Percentiles rank a stretch among this genome's conserved stretches.
Evolutionary conservation across 768 basidiomycete species (phyloP).

Genomic region (Kwoniella mangroviensis): DNA sequence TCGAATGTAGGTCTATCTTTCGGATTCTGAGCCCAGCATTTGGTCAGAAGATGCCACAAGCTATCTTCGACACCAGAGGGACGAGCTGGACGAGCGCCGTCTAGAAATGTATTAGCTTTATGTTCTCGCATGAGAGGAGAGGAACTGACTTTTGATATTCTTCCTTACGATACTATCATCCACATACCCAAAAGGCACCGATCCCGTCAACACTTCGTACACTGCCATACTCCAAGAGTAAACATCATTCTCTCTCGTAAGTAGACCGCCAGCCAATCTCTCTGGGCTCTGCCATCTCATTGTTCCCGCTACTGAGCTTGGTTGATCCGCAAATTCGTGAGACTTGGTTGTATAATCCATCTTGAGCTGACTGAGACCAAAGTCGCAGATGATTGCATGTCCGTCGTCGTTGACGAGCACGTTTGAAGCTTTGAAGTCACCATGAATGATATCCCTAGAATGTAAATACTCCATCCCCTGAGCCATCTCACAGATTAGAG

Average conservation of each 20-base stretch:
- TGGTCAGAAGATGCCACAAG: slow-evolving; percentile 31
- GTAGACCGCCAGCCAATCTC: slow-evolving; percentile 63
- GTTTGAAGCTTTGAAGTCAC: slow-evolving; percentile 80
- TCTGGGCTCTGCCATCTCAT: slow-evolving; percentile 76
- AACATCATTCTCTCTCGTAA: slow-evolving; percentile 68
- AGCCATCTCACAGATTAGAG: slow-evolving; percentile 71
- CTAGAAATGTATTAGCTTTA: background rate
- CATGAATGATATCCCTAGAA: slow-evolving; percentile 70
- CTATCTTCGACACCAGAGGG: slow-evolving; percentile 21
- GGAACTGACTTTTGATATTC: slow-evolving; percentile 55
- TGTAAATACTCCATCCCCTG: slow-evolving; percentile 84
- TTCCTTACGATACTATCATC: slow-evolving; percentile 60
- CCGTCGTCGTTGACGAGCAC: slow-evolving; percentile 72
- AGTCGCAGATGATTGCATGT: slow-evolving; percentile 77
- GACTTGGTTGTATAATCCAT: slow-evolving; percentile 67
- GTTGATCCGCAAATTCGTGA: slow-evolving; percentile 60
- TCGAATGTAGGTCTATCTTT: slow-evolving; percentile 35
- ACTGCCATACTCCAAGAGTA: slow-evolving; percentile 72
- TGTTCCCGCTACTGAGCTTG: slow-evolving; percentile 63
- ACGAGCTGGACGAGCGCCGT: slow-evolving; percentile 32
- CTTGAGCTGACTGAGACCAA: slow-evolving; percentile 81
- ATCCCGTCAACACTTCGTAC: slow-evolving; percentile 59
- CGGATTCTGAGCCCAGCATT: slow-evolving; percentile 42
- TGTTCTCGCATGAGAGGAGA: background rate
- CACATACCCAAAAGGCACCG: slow-evolving; percentile 36